Base-by-base conservation (phyloP, 805 yeast genomes). In the Candida tallmaniae region DNA sequence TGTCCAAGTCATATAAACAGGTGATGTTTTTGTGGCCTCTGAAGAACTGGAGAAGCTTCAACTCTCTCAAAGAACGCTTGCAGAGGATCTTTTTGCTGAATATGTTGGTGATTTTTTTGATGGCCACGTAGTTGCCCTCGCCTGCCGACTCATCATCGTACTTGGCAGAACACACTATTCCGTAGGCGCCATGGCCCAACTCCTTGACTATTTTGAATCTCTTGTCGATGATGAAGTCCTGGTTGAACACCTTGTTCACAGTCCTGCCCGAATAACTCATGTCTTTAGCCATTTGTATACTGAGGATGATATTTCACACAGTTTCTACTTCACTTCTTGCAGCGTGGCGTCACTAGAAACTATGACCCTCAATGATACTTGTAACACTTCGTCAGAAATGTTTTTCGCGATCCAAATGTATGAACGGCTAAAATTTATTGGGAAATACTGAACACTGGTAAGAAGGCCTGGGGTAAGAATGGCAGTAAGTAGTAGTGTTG, bases 181-280 rank as follows among this genome's bases (percentile, higher is more conserved):
- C 98, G 52, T 93, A 93, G 1, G 98, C 97, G 9, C 98, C 98
- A 50, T 93, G 97, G 4, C 98, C 98, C 25, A 93, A 73, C 48
- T 93, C 97, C 51, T 89, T 85, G 39, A 87, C 86, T 47, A 93
- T 73, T 52, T 87, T 85, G 56, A 90, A 87, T 35, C 96, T 68
- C 45, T 77, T 78, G 58, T 93, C 97, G 38, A 93, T 89, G 27
- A 89, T 77, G 58, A 93, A 93, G 54, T 87, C 96, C 62, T 93
- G 98, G 53, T 84, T 84, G 62, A 51, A 65, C 14, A 65, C 72
- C 45, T 56, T 56, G 42, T 60, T 60, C 31, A 65, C 62, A 3
- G 58, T 38, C 32, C 68, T 52, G n/a, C 67, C 68, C 39, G 47
- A 45, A 34, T 53, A 34, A 6, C 6, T 6, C 13, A 23, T 10